A percentile compares a stretch with the other conserved stretches of the same genome.
These are phyloP conservation scores for Fusarium clavum DNA, from an alignment of 2,329 filamentous ascomycete genomes.

Conservation along the genomic window DNA sequence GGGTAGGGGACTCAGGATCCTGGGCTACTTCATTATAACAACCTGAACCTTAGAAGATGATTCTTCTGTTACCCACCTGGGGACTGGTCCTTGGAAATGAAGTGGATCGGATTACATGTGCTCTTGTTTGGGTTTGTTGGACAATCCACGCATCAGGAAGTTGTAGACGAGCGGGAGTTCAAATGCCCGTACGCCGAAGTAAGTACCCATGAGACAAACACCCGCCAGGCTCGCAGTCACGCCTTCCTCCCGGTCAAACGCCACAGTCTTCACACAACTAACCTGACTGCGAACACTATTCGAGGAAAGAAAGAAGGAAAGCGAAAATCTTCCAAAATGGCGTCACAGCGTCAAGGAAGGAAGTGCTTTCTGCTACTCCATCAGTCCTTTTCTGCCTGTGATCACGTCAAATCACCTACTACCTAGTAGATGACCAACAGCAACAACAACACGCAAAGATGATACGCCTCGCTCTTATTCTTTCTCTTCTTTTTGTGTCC, in stretches of 20 bases:
- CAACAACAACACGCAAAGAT: neutral
- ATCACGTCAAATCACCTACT: neutral
- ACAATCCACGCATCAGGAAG: neutral
- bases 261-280: too few species aligned
- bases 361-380: neutral
- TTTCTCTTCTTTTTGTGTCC: neutral
- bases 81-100: neutral
- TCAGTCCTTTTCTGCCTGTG: neutral
- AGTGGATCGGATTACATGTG: neutral
- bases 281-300: too few species aligned
- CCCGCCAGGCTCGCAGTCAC: neutral
- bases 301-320: neutral
- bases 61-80: too few species aligned
- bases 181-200: neutral
- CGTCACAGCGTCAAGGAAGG: neutral
- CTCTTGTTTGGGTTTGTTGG: neutral
- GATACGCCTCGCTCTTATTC: neutral
- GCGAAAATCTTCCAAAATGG: neutral
- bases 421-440: neutral
- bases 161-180: constrained; percentile 1
- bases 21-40: too few species aligned
- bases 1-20: too few species aligned
- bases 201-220: neutral
- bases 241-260: neutral
- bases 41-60: too few species aligned